These are phyloP conservation scores for Ulota crispa DNA, from an alignment of 225 moss, liverwort and hornwort species.

Conservation along the genomic window DNA sequence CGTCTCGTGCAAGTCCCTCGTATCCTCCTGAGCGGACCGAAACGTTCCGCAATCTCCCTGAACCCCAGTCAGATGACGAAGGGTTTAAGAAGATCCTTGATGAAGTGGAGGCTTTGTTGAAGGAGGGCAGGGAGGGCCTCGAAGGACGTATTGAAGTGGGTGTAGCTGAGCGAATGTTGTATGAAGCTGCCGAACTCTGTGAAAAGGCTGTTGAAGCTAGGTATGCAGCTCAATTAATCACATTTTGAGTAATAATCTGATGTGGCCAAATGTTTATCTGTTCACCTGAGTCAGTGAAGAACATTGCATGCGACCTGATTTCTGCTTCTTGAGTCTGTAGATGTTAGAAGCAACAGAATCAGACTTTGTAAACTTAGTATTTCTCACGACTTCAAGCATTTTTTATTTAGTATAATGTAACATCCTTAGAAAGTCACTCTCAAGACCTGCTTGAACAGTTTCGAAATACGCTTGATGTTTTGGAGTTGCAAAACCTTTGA, in stretches of 20 bases:
- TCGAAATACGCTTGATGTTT: not conserved
- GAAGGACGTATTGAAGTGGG: conserved; percentile 95
- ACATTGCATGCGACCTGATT: not conserved
- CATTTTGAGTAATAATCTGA: too few species aligned
- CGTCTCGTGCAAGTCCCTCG: conserved; percentile 37
- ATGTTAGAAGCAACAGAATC: not conserved
- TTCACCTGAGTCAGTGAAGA: too few species aligned
- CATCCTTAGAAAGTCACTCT: not conserved
- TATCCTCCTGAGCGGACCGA: conserved; percentile 44
- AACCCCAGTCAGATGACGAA: conserved; percentile 42
- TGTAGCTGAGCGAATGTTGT: conserved; percentile 88
- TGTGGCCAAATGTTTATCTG: too few species aligned
- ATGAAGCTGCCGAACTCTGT: conserved; percentile 78
- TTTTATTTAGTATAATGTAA: not conserved
- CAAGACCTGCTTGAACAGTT: not conserved
- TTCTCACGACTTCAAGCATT: not conserved
- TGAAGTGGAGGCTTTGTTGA: conserved; percentile 80
- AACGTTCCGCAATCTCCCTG: conserved; percentile 45
- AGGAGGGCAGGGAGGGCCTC: conserved; percentile 83
- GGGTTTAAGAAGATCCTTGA: conserved; percentile 56
- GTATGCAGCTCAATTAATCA: not conserved
- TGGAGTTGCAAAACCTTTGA: too few species aligned
- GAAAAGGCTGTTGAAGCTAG: conserved; percentile 60
- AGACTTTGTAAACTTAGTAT: not conserved
- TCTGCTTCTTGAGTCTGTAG: not conserved